A percentile compares a stretch with the other conserved stretches of the same genome.
Evolutionary conservation across 2,329 filamentous ascomycete genomes (phyloP).

Genomic region (Pseudocercospora crystallina): DNA sequence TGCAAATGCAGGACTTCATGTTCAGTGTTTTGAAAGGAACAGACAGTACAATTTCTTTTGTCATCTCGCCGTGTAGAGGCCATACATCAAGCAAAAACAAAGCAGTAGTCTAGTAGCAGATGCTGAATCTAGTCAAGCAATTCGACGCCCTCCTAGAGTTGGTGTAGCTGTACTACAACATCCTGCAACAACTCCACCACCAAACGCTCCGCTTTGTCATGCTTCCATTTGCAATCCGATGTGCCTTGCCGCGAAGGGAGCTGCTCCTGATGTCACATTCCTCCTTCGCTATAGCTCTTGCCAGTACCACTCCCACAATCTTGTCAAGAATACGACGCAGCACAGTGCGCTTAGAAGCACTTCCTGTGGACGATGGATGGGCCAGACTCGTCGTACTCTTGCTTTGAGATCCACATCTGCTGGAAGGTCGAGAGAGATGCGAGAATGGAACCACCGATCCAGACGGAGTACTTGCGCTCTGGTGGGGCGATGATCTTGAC

Average conservation of each 20-base stretch:
- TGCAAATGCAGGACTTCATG: no score
- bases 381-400: constrained; percentile 99
- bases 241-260: constrained; percentile 3
- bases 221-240: constrained; percentile 8
- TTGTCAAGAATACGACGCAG: constrained; percentile 14
- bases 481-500: constrained; percentile 99
- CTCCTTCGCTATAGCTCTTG: constrained; percentile 15
- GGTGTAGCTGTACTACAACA: constrained; percentile 14
- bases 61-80: constrained; percentile 25
- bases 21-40: constrained; percentile 16
- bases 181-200: constrained; percentile 18
- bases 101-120: constrained; percentile 29
- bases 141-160: constrained; percentile 22
- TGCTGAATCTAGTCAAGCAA: constrained; percentile 27
- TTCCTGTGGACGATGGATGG: constrained; percentile 99
- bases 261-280: constrained; percentile 6
- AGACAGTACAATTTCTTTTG: constrained; percentile 24
- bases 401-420: constrained; percentile 99
- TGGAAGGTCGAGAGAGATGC: constrained; percentile 99
- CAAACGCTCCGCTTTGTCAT: constrained; percentile 17
- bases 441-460: constrained; percentile 99
- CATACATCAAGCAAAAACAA: constrained; percentile 24
- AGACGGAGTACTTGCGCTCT: constrained; percentile 99
- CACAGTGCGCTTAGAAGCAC: constrained; percentile 82
- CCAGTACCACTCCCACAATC: constrained; percentile 23